A percentile compares a stretch with the other conserved stretches of the same genome.
Evolutionary conservation across 2,329 filamentous ascomycete species (phyloP).

Genomic region (Teratosphaeria pseudoeucalypti): DNA sequence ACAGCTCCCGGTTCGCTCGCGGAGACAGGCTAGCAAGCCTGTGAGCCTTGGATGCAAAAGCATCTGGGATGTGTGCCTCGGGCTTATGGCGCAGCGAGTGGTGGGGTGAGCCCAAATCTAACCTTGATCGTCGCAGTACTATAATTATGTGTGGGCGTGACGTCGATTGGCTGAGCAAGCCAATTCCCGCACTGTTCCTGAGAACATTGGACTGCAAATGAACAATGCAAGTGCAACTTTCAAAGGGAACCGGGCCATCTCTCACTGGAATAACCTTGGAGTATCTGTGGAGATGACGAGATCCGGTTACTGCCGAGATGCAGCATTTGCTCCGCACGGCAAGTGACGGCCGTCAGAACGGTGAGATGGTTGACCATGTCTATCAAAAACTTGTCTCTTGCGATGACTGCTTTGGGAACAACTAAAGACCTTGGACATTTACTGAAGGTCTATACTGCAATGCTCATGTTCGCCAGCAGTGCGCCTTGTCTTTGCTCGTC

Average conservation of each 20-base stretch:
- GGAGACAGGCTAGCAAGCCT: not conserved
- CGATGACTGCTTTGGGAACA: not conserved
- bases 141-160: not conserved
- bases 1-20: not conserved
- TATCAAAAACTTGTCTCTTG: not conserved
- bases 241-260: too few species aligned
- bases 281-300: not conserved
- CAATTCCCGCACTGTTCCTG: not conserved
- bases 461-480: conserved; percentile 18
- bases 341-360: not conserved
- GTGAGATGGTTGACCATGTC: not conserved
- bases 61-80: not conserved
- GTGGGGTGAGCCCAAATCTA: not conserved
- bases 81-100: not conserved
- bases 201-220: too few species aligned
- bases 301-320: not conserved
- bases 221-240: too few species aligned
- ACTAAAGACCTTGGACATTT: not conserved
- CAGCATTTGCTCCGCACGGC: not conserved
- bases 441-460: conserved; percentile 6
- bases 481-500: conserved; percentile 12
- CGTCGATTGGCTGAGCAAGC: not conserved
- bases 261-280: not conserved
- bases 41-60: not conserved
- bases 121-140: not conserved